These are phyloP conservation scores for Phytophthora europaea DNA, from an alignment of 352 stramenopile genomes.

Conservation along the genomic window DNA sequence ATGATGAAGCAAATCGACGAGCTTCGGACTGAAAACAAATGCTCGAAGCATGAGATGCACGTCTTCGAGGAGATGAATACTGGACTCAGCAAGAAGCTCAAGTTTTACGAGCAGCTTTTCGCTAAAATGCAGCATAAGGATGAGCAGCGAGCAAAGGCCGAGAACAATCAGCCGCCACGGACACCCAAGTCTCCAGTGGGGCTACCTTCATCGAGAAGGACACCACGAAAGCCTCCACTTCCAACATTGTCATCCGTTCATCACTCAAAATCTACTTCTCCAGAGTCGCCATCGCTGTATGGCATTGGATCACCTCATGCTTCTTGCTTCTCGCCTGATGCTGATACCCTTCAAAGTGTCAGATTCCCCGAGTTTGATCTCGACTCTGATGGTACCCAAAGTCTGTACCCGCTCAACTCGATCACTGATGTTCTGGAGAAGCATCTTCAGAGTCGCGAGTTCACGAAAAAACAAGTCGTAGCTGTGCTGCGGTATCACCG, in stretches of 20 bases:
- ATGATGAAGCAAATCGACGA: constrained; percentile 63
- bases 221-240: constrained; percentile 49
- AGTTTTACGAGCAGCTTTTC: constrained; percentile 78
- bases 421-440: constrained; percentile 51
- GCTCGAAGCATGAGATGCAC: constrained; percentile 54
- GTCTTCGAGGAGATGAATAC: constrained; percentile 76
- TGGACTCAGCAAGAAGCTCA: constrained; percentile 64
- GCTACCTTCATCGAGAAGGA: constrained; percentile 18
- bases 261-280: constrained; percentile 17
- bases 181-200: constrained; percentile 21
- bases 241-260: constrained; percentile 33
- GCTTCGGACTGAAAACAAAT: constrained; percentile 47
- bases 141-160: constrained; percentile 32
- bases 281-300: constrained; percentile 24
- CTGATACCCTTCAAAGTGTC: constrained; percentile 27
- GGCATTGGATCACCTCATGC: constrained; percentile 20
- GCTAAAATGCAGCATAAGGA: constrained; percentile 70
- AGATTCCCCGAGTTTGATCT: constrained; percentile 31
- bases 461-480: constrained; percentile 58
- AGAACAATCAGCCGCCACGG: constrained; percentile 22
- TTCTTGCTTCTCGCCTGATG: constrained; percentile 30
- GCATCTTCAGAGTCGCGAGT: constrained; percentile 61
- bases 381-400: constrained; percentile 18
- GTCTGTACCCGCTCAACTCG: constrained; percentile 47
- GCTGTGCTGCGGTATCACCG: constrained; percentile 51